These are phyloP conservation scores for Striga asiatica DNA, from an alignment of 257 asterid species.

Conservation along the genomic window DNA sequence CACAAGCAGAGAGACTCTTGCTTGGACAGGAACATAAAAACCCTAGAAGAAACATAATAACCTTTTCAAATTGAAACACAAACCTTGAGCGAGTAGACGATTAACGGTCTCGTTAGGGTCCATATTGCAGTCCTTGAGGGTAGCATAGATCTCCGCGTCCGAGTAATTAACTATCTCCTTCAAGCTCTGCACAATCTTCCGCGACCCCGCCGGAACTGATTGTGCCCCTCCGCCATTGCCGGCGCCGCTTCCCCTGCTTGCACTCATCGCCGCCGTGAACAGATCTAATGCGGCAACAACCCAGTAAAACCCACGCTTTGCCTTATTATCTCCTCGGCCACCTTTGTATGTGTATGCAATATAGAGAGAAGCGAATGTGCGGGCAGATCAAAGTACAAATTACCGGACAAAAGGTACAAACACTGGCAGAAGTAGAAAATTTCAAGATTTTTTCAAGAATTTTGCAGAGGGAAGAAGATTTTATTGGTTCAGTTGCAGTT, in stretches of 20 bases:
- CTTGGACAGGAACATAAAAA: background rate
- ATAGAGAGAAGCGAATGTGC: too few relatives aligned
- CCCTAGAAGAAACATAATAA: background rate
- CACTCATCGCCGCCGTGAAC: slow-evolving; percentile 30
- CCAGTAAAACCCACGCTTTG: too few relatives aligned
- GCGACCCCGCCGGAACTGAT: slow-evolving; percentile 63
- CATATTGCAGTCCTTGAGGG: slow-evolving; percentile 93
- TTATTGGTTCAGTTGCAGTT: slow-evolving; percentile 9
- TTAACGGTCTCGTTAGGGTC: slow-evolving; percentile 94
- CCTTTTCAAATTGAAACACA: slow-evolving; percentile 3
- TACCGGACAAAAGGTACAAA: too few relatives aligned
- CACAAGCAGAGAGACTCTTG: background rate
- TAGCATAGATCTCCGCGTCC: slow-evolving; percentile 92
- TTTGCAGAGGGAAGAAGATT: too few relatives aligned
- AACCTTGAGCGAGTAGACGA: slow-evolving; percentile 88
- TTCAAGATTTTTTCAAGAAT: background rate
- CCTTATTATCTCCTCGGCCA: too few relatives aligned
- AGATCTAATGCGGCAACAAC: slow-evolving; percentile 37
- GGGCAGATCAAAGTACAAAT: too few relatives aligned
- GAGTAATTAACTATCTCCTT: slow-evolving; percentile 83
- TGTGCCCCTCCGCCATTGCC: slow-evolving; percentile 31
- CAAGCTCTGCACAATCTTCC: slow-evolving; percentile 79
- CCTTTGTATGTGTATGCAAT: too few relatives aligned
- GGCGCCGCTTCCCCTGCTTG: slow-evolving; percentile 35
- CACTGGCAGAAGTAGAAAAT: background rate